A percentile compares a stretch with the other conserved stretches of the same genome.
Evolutionary conservation across 208 protist genomes (phyloP).

Genomic region (Histomonas meleagridis): DNA sequence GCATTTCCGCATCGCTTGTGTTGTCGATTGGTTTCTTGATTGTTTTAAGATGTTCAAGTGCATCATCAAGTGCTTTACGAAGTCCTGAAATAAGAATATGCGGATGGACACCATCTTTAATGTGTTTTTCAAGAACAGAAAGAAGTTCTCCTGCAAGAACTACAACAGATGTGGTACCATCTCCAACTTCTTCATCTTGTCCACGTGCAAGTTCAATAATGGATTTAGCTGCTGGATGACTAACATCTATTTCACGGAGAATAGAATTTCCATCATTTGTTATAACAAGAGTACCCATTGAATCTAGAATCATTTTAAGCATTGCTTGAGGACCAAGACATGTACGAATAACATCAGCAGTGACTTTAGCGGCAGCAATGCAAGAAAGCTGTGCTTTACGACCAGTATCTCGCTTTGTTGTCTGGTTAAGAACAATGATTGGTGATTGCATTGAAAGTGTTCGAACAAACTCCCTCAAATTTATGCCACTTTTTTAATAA

Average conservation of each 20-base stretch:
- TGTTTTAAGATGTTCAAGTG: constrained; percentile 72
- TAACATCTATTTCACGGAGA: constrained; percentile 96
- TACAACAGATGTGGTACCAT: constrained; percentile 99
- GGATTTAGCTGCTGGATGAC: constrained; percentile 96
- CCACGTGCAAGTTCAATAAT: constrained; percentile 92
- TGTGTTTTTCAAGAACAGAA: constrained; percentile 76
- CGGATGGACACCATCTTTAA: constrained; percentile 94
- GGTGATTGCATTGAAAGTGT: constrained; percentile 39
- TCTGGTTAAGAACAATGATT: constrained; percentile 24
- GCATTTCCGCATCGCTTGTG: constrained; percentile 62
- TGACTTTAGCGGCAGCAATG: not conserved
- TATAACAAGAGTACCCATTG: constrained; percentile 96
- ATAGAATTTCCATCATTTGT: constrained; percentile 99
- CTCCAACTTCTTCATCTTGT: constrained; percentile 86
- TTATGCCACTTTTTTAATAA: too few species aligned
- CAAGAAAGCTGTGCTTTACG: constrained; percentile 6
- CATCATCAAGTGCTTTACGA: constrained; percentile 80
- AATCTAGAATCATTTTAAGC: constrained; percentile 99
- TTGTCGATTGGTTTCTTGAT: constrained; percentile 75
- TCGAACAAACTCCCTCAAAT: too few species aligned
- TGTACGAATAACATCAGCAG: constrained; percentile 86
- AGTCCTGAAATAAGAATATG: constrained; percentile 90
- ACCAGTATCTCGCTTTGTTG: constrained; percentile 1
- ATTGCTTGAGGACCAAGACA: constrained; percentile 95
- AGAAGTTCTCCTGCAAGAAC: constrained; percentile 94